Base-by-base conservation (phyloP, 495 filamentous ascomycete species). In the Evansstolkia leycettana region DNA sequence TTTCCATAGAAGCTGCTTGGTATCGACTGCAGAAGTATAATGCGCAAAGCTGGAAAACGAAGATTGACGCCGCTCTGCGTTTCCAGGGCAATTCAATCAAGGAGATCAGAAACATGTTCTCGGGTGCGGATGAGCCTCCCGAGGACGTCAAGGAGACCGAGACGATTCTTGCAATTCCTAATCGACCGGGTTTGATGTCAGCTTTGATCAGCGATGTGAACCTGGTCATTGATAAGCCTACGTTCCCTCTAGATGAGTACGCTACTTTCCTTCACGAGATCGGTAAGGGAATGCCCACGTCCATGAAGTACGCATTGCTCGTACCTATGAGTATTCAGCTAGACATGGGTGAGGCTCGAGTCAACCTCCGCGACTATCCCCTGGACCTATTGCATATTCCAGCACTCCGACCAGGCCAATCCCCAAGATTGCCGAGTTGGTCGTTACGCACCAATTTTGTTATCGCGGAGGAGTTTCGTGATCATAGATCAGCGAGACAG, bases 281-380 rank as follows among this genome's bases (percentile, higher is more conserved):
- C 47, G 90, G 90, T 3, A 99, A 99, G 57, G 90, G 92, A 2
- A 90, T 99, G 73, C 90, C 90, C 2, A 71, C 74, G 48, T 77
- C 89, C 40, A 96, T 84, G 73, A 60, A 88, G 39, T 99, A 94
- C 54, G 73, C 82, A 0, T 65, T 98, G 17, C 70, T 99, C 6
- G 64, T 99, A 12, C 90, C 90, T 6, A 82, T 94, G 72, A 86
- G 77, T 46, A 72, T 96, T 19, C 79, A 89, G 42, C 65, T 99
- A 36, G 80, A 80, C 43, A 92, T 94, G 79, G 85, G 87, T 29
- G 90, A 99, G 58, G 84, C 79, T 16, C 78, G 79, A 25, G 69
- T 94, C 17, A 80, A 76, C 16, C 58, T 99, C 7, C 70, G 90
- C 41, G 90, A 99, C 51, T 99, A 99, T 51, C 90, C 90, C 10